These are phyloP conservation scores for Isatis tinctoria DNA, from an alignment of 345 rosid genomes.

Conservation along the genomic window DNA sequence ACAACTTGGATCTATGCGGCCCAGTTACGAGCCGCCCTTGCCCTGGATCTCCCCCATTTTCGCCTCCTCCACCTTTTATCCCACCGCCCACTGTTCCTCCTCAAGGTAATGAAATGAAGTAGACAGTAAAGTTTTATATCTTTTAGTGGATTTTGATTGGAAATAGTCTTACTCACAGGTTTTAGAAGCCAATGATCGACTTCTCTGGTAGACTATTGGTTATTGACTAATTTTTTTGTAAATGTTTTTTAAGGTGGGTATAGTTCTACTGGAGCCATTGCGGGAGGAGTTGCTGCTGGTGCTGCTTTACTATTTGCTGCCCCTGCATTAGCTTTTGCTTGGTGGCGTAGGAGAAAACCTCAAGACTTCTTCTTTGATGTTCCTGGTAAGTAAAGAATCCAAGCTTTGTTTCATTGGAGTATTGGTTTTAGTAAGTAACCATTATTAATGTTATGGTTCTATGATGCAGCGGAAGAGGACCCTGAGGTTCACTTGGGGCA, in stretches of 20 bases:
- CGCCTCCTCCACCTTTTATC: slow-evolving; percentile 96
- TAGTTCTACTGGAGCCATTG: slow-evolving; percentile 82
- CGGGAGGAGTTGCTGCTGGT: slow-evolving; percentile 98
- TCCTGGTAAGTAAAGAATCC: slow-evolving; percentile 54
- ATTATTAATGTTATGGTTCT: neutral
- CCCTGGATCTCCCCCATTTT: slow-evolving; percentile 97
- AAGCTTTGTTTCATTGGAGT: slow-evolving; percentile 1
- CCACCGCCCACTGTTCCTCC: slow-evolving; percentile 64
- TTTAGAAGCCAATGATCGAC: neutral
- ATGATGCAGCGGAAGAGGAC: slow-evolving; percentile 81
- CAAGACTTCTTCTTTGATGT: slow-evolving; percentile 90
- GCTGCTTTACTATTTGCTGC: slow-evolving; percentile 94
- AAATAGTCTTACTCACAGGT: neutral
- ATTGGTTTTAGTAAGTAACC: neutral
- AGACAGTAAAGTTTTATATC: neutral
- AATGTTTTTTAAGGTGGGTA: slow-evolving; percentile 49
- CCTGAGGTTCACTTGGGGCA: slow-evolving; percentile 95
- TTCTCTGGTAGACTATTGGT: neutral
- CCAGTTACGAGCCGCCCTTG: slow-evolving; percentile 89
- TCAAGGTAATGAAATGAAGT: slow-evolving; percentile 43
- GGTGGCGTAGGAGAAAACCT: slow-evolving; percentile 91
- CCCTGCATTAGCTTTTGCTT: slow-evolving; percentile 92
- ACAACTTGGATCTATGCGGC: slow-evolving; percentile 84
- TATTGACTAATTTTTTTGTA: neutral
- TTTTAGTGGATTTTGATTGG: neutral